Base-by-base conservation (phyloP, 805 yeast species). In the Teunomyces tritomae region DNA sequence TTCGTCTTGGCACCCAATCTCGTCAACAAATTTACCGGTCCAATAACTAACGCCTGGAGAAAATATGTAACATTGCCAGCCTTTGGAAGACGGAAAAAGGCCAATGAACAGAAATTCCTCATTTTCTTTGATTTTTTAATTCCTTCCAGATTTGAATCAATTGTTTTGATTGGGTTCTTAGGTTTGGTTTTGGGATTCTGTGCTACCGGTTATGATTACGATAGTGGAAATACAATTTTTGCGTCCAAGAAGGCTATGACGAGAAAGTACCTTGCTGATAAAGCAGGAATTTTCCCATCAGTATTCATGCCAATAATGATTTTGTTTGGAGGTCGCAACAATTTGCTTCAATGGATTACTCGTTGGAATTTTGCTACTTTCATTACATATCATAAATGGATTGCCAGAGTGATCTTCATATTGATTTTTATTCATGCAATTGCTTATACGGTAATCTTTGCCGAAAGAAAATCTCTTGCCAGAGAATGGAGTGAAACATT, bases 211-310 rank as follows among this genome's bases (percentile, higher is more conserved):
- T 47, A 58, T 32, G 33, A 50, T 9, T 57, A 43, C 39, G 35
- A 49, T 1, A 35, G 29, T 1, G 49, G 48, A 5, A 57, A 61
- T 41, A 59, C 63, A 1, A 10, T 57, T 8, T 62, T 46, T 43
- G 26, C 14, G 8, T 7, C 41, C 20, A 51, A 36, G 20, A 20
- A 14, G 3, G 17, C n/a, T 7, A 57, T 60, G 4, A 40, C 53
- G 16, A 33, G 44, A 36, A 49, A 62, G 30, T 74, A 71, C 45
- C 50, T 63, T 43, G 81, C 77, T 32, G 80, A 80, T 54, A 68
- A 88, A 56, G 56, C 82, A 1, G 86, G 82, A 2, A 72, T 82
- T 26, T 57, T 80, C 39, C 64, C 58, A 7, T 61, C 73, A 3
- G 70, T 74, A 47, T n/a, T 57, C 37, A 50, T 57, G 14, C 63